A percentile compares a stretch with the other conserved stretches of the same genome.
These are phyloP conservation scores for Micractinium conductrix DNA, from an alignment of 139 green algal genomes.

Conservation along the genomic window DNA sequence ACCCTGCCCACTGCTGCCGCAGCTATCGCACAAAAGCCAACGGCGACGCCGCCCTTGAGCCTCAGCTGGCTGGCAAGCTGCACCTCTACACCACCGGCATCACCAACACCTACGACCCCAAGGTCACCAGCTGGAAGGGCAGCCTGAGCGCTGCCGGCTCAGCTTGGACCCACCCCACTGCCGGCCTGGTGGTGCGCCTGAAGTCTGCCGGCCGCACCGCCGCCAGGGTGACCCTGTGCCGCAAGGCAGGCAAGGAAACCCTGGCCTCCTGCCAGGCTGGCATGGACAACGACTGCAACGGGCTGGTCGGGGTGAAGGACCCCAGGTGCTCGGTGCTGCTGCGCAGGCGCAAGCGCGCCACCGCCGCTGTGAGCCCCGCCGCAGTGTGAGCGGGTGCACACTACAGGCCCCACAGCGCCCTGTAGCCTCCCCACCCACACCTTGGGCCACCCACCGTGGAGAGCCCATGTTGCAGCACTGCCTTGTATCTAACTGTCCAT, in stretches of 20 bases:
- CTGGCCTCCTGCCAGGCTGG: background rate
- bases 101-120: background rate
- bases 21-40: background rate
- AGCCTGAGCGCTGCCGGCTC: background rate
- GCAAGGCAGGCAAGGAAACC: background rate
- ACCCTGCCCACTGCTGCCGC: too few species aligned
- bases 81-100: slow-evolving; percentile 5
- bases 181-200: background rate
- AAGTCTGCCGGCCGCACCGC: background rate
- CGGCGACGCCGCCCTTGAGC: background rate
- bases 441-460: too few species aligned
- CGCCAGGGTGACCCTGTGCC: slow-evolving; percentile 1
- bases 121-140: background rate
- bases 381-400: too few species aligned
- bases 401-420: too few species aligned
- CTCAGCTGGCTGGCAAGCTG: background rate
- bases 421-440: too few species aligned
- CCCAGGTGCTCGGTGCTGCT: background rate
- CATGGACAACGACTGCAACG: slow-evolving; percentile 9
- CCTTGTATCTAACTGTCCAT: too few species aligned
- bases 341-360: background rate
- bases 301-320: background rate
- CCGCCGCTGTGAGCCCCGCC: background rate
- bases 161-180: background rate
- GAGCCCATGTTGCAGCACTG: too few species aligned